Evolutionary conservation across 2,329 filamentous ascomycete species (phyloP), one percentile per base, ranked within the genome.

Genomic region (Sordariomycetes sp.): DNA sequence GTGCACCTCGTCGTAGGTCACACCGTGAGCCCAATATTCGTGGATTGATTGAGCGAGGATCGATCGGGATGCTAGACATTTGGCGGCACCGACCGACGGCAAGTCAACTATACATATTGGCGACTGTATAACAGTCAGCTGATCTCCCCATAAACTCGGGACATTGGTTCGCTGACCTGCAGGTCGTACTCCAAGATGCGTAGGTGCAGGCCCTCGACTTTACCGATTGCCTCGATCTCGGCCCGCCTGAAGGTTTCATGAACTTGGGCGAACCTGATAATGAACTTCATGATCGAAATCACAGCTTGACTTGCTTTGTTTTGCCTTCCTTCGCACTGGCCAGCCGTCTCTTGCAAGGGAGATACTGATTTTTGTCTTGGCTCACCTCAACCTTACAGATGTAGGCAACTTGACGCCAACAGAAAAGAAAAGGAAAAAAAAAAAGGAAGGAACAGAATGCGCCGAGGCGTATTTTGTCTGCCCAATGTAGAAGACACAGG

Each of bases 221-320:
- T 63, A 4, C 86, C 87, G 15, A 98, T 66, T 17, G 92, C 79
- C 49, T 90, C 66, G 11, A 94, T 72, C 58, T 98, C 92, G 4
- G 88, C 76, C 36, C 78, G 68, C 25, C 90, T 82, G 54, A 98
- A 98, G n/a, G 76, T 82, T 63, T 95, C 86, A 56, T 96, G 88
- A 38, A 74, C 69, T 58, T 96, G 92, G 29, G 81, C 82, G 54
- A 96, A 87, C 47, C 90, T 84, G 43, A 98, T 79, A 39, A 98
- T 71, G 51, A 85, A 96, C 41, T 93, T 76, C 76, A 79, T 78
- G 12, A n/a, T 26, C 18, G 17, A n/a, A n/a, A n/a, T n/a, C n/a
- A n/a, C n/a, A n/a, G n/a, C n/a, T n/a, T 18, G 16, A 4, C 9
- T 25, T 33, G 20, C 16, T 12, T 16, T 31, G 8, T 31, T 11